A percentile compares a stretch with the other conserved stretches of the same genome.
phyloP scores from a whole-genome alignment of 1,284 basidiomycete genomes.

The Lignosus rhinocerotis region DNA sequence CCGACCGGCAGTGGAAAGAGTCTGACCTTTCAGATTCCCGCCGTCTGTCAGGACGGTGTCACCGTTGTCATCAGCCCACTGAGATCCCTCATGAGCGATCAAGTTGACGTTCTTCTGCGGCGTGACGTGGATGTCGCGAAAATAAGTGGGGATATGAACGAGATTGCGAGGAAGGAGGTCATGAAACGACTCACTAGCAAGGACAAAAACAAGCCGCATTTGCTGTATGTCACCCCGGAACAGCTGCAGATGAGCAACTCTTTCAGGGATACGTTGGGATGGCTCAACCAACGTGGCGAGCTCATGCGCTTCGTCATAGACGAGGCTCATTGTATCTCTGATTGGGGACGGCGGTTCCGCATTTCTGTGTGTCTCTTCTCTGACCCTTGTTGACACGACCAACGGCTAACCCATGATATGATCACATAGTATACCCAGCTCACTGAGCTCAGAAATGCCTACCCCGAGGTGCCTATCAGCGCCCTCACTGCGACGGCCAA shows the following conservation, averaged over 20 bases:
- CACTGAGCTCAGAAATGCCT: slow-evolving; percentile 68
- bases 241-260: slow-evolving; percentile 67
- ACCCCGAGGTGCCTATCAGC: slow-evolving; percentile 87
- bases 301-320: slow-evolving; percentile 94
- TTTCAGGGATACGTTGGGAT: slow-evolving; percentile 58
- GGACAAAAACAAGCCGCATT: slow-evolving; percentile 46
- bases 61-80: slow-evolving; percentile 93
- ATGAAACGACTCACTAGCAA: slow-evolving; percentile 40
- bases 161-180: slow-evolving; percentile 39
- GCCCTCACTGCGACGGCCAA: slow-evolving; percentile 96
- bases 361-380: slow-evolving; percentile 53
- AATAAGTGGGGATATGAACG: slow-evolving; percentile 65
- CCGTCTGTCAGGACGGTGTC: slow-evolving; percentile 77
- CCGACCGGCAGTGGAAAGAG: slow-evolving; percentile 97
- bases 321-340: slow-evolving; percentile 92
- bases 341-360: slow-evolving; percentile 87
- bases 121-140: slow-evolving; percentile 74
- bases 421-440: slow-evolving; percentile 66
- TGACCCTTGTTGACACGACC: background rate
- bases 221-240: slow-evolving; percentile 96
- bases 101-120: slow-evolving; percentile 71
- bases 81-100: slow-evolving; percentile 89
- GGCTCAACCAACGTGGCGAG: slow-evolving; percentile 55
- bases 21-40: slow-evolving; percentile 86
- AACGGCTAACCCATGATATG: slow-evolving; percentile 16